Evolutionary conservation across 2,329 filamentous ascomycete species (phyloP).

Genomic region (Pseudogymnoascus sp.): DNA sequence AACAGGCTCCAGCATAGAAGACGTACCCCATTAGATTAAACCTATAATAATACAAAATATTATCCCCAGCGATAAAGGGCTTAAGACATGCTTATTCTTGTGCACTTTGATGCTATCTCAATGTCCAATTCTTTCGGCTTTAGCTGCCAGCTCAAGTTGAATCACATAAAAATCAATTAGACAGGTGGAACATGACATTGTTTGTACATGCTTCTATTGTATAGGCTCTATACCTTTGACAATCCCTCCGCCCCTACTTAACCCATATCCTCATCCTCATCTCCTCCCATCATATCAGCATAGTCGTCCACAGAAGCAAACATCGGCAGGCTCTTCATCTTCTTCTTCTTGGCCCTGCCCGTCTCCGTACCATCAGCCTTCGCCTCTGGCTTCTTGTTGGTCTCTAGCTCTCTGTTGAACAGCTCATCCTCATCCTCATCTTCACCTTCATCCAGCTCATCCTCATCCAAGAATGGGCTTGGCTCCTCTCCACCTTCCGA

Average conservation of each 20-base stretch:
- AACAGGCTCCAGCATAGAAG: neutral
- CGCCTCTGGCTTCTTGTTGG: slow-evolving; percentile 32
- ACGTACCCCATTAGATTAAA: neutral
- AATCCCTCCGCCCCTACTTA: neutral
- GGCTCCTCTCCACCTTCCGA: slow-evolving; percentile 34
- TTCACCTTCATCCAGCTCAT: slow-evolving; percentile 28
- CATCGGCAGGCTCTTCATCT: slow-evolving; percentile 79
- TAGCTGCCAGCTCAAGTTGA: neutral
- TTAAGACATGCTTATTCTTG: no score
- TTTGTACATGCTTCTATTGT: slow-evolving; percentile 10
- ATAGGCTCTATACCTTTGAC: neutral
- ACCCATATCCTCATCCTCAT: slow-evolving; percentile 43
- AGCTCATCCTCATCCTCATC: slow-evolving; percentile 43
- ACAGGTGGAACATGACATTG: slow-evolving; percentile 12
- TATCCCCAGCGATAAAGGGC: no score
- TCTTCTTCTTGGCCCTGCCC: slow-evolving; percentile 61
- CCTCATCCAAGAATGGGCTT: slow-evolving; percentile 20
- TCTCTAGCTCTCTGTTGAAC: slow-evolving; percentile 29
- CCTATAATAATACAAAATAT: neutral
- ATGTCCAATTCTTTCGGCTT: neutral
- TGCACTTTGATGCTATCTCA: neutral
- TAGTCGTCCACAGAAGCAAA: slow-evolving; percentile 95
- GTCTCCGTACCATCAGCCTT: slow-evolving; percentile 32
- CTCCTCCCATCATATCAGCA: slow-evolving; percentile 69
- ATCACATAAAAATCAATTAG: neutral